Percentiles rank a stretch among this genome's conserved stretches.
Evolutionary conservation across 345 rosid species (phyloP).

Genomic region (Mercurialis annua): DNA sequence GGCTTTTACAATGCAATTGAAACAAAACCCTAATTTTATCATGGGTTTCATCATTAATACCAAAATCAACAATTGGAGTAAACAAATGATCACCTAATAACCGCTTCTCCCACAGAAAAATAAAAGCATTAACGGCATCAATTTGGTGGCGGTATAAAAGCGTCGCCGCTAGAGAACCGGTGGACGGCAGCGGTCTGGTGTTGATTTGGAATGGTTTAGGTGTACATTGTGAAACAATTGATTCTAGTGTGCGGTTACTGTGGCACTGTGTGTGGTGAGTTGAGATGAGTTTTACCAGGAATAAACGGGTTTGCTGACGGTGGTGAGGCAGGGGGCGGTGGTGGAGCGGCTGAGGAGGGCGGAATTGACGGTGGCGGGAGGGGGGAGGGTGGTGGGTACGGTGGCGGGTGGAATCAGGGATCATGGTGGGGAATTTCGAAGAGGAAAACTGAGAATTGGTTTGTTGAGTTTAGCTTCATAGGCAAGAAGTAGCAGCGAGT

Average conservation of each 20-base stretch:
- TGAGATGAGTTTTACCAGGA: background rate
- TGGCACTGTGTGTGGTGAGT: background rate
- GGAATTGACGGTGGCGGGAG: background rate
- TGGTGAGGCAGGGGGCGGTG: too few relatives aligned
- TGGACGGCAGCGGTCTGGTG: background rate
- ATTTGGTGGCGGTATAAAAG: background rate
- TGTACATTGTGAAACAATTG: conserved; percentile 9
- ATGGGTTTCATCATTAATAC: background rate
- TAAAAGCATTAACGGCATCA: conserved; percentile 1
- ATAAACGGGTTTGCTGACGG: background rate
- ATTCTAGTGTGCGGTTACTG: background rate
- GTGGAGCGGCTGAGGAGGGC: background rate
- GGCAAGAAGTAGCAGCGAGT: background rate
- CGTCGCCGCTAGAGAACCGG: background rate
- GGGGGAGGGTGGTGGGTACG: background rate
- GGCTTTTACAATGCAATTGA: conserved; percentile 22
- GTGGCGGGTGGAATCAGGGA: background rate
- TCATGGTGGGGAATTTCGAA: background rate
- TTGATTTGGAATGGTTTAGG: background rate
- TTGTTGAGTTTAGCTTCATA: too few relatives aligned
- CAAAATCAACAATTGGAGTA: conserved; percentile 9
- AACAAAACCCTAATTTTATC: conserved; percentile 9
- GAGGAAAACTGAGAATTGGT: background rate
- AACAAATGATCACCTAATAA: conserved; percentile 17
- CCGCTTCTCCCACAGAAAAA: conserved; percentile 15